Evolutionary conservation across 23 red algal genomes (phyloP).

Genomic region (Chondrus crispus): DNA sequence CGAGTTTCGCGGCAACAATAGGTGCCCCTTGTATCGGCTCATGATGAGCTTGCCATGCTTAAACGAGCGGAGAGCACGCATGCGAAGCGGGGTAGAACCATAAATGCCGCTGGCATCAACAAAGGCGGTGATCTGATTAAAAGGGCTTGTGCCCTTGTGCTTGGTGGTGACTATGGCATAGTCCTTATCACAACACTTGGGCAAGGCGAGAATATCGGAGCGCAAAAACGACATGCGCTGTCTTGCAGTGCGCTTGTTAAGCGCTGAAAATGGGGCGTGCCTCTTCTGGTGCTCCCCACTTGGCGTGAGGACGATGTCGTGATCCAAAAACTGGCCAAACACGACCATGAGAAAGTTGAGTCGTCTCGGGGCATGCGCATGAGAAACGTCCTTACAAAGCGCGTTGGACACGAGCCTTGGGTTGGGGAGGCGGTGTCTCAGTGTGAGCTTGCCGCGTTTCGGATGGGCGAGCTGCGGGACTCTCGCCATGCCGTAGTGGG

Average conservation of each 20-base stretch:
- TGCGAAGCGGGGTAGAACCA: constrained; percentile 27
- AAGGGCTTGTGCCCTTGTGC: neutral
- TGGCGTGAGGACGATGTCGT: constrained; percentile 69
- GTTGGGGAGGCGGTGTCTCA: neutral
- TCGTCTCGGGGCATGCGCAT: neutral
- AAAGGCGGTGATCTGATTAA: constrained; percentile 43
- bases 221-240: constrained; percentile 30
- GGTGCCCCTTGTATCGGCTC: neutral
- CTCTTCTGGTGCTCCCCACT: neutral
- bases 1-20: constrained; percentile 15
- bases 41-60: constrained; percentile 24
- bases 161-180: constrained; percentile 8
- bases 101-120: constrained; percentile 69
- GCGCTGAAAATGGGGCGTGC: neutral
- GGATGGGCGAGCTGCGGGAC: neutral
- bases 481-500: neutral
- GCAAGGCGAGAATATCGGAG: neutral
- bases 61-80: constrained; percentile 18
- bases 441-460: neutral
- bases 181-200: constrained; percentile 14
- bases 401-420: constrained; percentile 17
- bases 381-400: neutral
- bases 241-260: too few relatives aligned
- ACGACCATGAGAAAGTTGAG: constrained; percentile 39
- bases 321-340: constrained; percentile 71